phyloP scores from a whole-genome alignment of 2,329 filamentous ascomycete genomes.

The Pleoardoris graminearum region DNA sequence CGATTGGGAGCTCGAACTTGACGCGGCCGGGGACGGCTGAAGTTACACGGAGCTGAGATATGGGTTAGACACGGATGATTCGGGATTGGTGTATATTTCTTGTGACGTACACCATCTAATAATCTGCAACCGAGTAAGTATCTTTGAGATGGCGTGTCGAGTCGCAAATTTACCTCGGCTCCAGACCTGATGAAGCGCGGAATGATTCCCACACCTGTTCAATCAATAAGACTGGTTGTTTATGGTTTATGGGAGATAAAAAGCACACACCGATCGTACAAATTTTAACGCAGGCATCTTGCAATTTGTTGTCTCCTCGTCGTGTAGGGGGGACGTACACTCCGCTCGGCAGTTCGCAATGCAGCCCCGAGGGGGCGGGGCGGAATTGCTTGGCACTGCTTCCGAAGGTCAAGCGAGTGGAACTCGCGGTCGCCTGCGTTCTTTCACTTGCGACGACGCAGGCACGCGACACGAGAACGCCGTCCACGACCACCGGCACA shows the following conservation, averaged over 20 bases:
- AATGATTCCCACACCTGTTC: conserved; percentile 82
- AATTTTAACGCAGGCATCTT: conserved; percentile 59
- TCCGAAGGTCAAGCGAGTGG: conserved; percentile 22
- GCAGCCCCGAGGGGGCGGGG: conserved; percentile 7
- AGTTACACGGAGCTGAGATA: conserved; percentile 65
- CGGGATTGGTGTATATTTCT: not conserved
- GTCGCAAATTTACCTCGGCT: conserved; percentile 70
- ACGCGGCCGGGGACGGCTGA: conserved; percentile 68
- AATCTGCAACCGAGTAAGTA: conserved; percentile 34
- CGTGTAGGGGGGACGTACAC: conserved; percentile 26
- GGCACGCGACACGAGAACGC: not conserved
- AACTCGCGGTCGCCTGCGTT: conserved; percentile 12
- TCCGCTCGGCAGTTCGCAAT: conserved; percentile 22
- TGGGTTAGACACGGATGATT: not conserved
- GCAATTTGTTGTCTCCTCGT: not conserved
- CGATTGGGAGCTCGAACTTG: conserved; percentile 74
- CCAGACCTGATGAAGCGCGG: conserved; percentile 80
- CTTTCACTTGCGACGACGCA: not conserved
- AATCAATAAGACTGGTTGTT: conserved; percentile 23
- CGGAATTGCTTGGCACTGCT: conserved; percentile 16
- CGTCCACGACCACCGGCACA: not conserved
- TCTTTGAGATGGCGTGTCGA: not conserved
- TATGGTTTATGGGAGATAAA: not conserved
- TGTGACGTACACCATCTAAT: conserved; percentile 46
- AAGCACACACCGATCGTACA: conserved; percentile 65